phyloP scores from a whole-genome alignment of 2,329 filamentous ascomycete genomes.

The Trichoderma sp. region DNA sequence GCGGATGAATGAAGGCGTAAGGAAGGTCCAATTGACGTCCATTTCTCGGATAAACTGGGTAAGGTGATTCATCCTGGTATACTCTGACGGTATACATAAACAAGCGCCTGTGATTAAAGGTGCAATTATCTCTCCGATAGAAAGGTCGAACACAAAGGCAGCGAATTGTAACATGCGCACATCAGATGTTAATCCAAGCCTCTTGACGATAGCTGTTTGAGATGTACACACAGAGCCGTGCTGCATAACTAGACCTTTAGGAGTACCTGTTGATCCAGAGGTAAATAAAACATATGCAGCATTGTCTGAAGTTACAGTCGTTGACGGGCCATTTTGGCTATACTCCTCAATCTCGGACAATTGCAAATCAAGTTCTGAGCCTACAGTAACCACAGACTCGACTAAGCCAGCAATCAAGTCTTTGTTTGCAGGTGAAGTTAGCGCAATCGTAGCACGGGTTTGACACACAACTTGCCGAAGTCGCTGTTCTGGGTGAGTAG shows the following conservation, averaged over 20 bases:
- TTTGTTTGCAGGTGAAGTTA: not conserved
- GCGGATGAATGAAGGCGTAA: conserved; percentile 15
- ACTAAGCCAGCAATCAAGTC: not conserved
- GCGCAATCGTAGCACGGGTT: not conserved
- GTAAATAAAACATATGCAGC: conserved; percentile 27
- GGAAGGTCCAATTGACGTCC: conserved; percentile 13
- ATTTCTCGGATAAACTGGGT: conserved; percentile 7
- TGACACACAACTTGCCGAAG: conserved; percentile 7
- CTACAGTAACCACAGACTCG: not conserved
- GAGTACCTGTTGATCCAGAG: conserved; percentile 26
- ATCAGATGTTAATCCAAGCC: not conserved
- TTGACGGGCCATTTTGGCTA: not conserved
- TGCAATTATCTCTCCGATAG: conserved; percentile 12
- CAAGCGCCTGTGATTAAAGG: conserved; percentile 10
- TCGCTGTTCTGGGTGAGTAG: conserved; percentile 17
- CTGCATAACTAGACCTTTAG: conserved; percentile 26
- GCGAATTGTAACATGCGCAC: conserved; percentile 19
- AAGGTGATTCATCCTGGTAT: conserved; percentile 15
- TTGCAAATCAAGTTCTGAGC: not conserved
- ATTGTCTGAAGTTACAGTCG: conserved; percentile 5
- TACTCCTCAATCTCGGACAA: not conserved
- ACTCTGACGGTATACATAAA: conserved; percentile 12
- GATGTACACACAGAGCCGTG: conserved; percentile 21
- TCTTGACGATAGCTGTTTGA: conserved; percentile 15
- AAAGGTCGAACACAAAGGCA: conserved; percentile 17